Evolutionary conservation across 1,284 basidiomycete species (phyloP), one percentile per base, ranked within the genome.

Genomic region (Athelia sp.): DNA sequence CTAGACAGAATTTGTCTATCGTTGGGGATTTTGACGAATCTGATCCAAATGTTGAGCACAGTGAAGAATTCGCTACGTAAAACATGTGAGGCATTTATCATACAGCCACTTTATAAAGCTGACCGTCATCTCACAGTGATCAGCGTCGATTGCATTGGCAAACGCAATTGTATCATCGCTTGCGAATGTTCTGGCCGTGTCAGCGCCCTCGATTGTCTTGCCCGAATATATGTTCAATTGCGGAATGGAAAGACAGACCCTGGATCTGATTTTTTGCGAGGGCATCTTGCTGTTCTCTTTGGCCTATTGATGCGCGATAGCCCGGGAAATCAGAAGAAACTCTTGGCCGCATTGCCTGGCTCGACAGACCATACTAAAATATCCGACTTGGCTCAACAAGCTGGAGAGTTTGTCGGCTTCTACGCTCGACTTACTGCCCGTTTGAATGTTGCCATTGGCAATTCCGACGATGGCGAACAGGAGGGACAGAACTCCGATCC

Each of bases 261-360:
- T 1, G 68, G 67, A 36, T 55, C 58, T 18, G 55, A 58, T 49
- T 83, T 84, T 57, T 70, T 86, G 17, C 76, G 76, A 18, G 83
- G 83, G 0, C 87, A 89, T 58, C 75, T 87, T 14, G 79, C 87
- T 0, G 76, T 90, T 3, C 72, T 90, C 4, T 74, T 90, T 45
- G 87, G 85, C 2, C 65, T 90, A n/a, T 72, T 89, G 45, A 79
- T 86, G 65, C 72, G 71, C 40, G 67, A 69, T 34, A 71, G 66
- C 35, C 48, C 59, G 2, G 56, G 57, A 22, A 84, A 81, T 56
- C 74, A 76, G 54, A 42, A 53, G 2, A 54, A 69, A 3, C 63
- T 86, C n/a, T 59, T 83, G 3, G 61, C 58, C 1, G 58, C 62
- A 1, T 63, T 85, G 6, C 70, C 77, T 1, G 69, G 70, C 17